A percentile compares a stretch with the other conserved stretches of the same genome.
Evolutionary conservation across 2,329 filamentous ascomycete genomes (phyloP).

Genomic region (Monosporascus sp.): DNA sequence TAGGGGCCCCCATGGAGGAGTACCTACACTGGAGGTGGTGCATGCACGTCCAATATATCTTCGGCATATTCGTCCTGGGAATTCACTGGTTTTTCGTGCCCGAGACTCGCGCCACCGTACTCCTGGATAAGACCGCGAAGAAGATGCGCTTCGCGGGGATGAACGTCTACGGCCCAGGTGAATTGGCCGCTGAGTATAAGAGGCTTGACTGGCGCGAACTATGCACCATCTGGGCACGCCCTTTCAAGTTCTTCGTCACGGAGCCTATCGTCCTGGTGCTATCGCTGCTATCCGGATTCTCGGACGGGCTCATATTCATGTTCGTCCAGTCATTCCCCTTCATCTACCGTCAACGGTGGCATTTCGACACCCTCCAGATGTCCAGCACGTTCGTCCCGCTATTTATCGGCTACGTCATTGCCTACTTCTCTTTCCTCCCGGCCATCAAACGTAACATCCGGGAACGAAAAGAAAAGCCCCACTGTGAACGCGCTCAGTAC

Average conservation of each 20-base stretch:
- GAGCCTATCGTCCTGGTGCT: slow-evolving; percentile 69
- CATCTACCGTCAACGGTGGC: slow-evolving; percentile 60
- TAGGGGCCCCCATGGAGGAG: slow-evolving; percentile 67
- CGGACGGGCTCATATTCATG: slow-evolving; percentile 72
- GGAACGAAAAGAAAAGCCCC: slow-evolving; percentile 43
- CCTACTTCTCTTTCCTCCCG: slow-evolving; percentile 54
- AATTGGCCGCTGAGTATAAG: slow-evolving; percentile 52
- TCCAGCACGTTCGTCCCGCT: slow-evolving; percentile 62
- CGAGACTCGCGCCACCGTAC: slow-evolving; percentile 67
- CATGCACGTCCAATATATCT: slow-evolving; percentile 78
- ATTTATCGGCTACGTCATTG: slow-evolving; percentile 59
- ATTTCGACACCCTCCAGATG: slow-evolving; percentile 49
- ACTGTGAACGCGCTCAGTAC: slow-evolving; percentile 56
- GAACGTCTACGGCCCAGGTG: slow-evolving; percentile 62
- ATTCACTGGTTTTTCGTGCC: slow-evolving; percentile 63
- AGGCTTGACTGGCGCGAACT: slow-evolving; percentile 50
- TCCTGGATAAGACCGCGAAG: slow-evolving; percentile 75
- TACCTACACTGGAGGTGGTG: slow-evolving; percentile 66
- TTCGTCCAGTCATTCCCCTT: slow-evolving; percentile 66
- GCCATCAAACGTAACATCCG: slow-evolving; percentile 49
- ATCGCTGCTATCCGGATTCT: slow-evolving; percentile 67
- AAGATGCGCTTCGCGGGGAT: slow-evolving; percentile 55
- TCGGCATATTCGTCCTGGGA: slow-evolving; percentile 63
- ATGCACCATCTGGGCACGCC: slow-evolving; percentile 51
- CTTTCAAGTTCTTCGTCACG: slow-evolving; percentile 67